Conservation (phyloP, 805 yeast species). For the Dipodascus geniculatus region DNA sequence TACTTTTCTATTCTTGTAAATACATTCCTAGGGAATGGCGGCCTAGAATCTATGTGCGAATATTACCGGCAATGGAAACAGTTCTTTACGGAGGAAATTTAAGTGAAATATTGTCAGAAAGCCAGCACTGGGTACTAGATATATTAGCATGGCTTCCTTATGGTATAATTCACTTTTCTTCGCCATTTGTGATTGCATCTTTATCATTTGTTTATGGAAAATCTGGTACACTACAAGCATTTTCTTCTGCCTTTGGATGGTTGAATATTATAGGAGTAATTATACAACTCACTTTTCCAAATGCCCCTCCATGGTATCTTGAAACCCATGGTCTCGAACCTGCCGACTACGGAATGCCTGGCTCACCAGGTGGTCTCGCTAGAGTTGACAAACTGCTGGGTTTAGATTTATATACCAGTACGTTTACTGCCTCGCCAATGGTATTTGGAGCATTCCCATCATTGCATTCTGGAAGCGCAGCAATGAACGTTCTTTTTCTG, state of each 20-base stretch:
- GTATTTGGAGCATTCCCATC: constrained; percentile 87
- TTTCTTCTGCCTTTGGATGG: constrained; percentile 89
- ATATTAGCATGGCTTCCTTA: constrained; percentile 90
- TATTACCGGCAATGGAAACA: constrained; percentile 85
- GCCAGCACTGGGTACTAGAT: constrained; percentile 54
- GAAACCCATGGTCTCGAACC: constrained; percentile 73
- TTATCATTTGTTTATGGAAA: constrained; percentile 80
- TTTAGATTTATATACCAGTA: constrained; percentile 68
- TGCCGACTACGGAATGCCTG: constrained; percentile 83
- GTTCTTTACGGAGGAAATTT: constrained; percentile 85
- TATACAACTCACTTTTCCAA: constrained; percentile 73
- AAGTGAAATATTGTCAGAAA: constrained; percentile 68
- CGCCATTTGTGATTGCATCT: constrained; percentile 78
- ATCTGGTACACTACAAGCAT: constrained; percentile 71
- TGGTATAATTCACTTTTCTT: constrained; percentile 81
- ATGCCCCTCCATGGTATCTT: constrained; percentile 98
- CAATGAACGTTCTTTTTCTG: constrained; percentile 83
- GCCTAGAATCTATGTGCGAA: constrained; percentile 79
- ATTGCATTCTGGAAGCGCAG: constrained; percentile 87
- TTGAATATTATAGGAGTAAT: constrained; percentile 83
- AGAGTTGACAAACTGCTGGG: constrained; percentile 76
- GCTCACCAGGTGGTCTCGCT: constrained; percentile 91
- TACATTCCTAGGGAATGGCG: constrained; percentile 63
- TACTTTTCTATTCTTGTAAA: constrained; percentile 66
- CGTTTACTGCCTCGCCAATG: constrained; percentile 76